phyloP scores from a whole-genome alignment of 2,329 filamentous ascomycete species.

The Phaeosphaeria sp. region DNA sequence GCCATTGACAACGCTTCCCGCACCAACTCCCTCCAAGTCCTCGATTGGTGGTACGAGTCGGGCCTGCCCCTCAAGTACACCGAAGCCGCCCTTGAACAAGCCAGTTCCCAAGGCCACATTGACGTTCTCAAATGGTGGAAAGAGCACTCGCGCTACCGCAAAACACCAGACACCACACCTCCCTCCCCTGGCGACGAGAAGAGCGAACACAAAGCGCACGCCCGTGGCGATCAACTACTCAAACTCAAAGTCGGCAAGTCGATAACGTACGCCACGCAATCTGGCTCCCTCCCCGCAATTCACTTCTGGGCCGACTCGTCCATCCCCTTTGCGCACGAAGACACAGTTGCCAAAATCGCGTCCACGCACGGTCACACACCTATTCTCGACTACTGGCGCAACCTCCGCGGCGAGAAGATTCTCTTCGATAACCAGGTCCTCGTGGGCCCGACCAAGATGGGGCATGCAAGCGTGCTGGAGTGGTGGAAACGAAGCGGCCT shows the following conservation, averaged over 20 bases:
- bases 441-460: slow-evolving; percentile 85
- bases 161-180: slow-evolving; percentile 25
- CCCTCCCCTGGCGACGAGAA: slow-evolving; percentile 22
- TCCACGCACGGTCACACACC: slow-evolving; percentile 84
- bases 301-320: slow-evolving; percentile 88
- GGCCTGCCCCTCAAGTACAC: slow-evolving; percentile 84
- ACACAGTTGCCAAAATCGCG: slow-evolving; percentile 82
- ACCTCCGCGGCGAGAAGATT: slow-evolving; percentile 75
- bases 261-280: slow-evolving; percentile 82
- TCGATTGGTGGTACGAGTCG: slow-evolving; percentile 91
- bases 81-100: slow-evolving; percentile 85
- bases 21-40: slow-evolving; percentile 81
- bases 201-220: slow-evolving; percentile 14
- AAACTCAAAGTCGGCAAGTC: slow-evolving; percentile 82
- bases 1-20: slow-evolving; percentile 87
- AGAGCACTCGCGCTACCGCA: slow-evolving; percentile 63
- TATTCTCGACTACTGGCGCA: slow-evolving; percentile 83
- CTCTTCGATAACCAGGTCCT: slow-evolving; percentile 85
- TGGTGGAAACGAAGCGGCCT: slow-evolving; percentile 87
- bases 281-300: slow-evolving; percentile 77
- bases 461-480: slow-evolving; percentile 82
- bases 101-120: slow-evolving; percentile 84
- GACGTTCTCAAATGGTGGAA: slow-evolving; percentile 94
- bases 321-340: slow-evolving; percentile 79
- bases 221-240: slow-evolving; percentile 39